Evolutionary conservation across 116 monocot species (phyloP).

Genomic region (Dioscorea cayenensis): DNA sequence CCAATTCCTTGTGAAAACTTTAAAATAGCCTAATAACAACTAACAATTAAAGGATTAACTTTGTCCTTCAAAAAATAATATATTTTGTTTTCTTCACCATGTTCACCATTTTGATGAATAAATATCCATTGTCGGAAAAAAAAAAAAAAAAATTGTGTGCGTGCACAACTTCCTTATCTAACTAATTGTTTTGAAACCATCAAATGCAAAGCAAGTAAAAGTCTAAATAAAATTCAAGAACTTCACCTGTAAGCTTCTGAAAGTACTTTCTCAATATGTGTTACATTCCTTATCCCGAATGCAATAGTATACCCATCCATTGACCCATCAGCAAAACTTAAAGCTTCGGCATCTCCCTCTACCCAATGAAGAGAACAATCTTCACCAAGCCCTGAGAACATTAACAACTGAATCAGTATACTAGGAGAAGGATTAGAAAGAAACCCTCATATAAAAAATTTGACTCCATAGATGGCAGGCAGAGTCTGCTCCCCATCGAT

Average conservation of each 20-base stretch:
- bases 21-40: background rate
- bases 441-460: background rate
- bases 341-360: slow-evolving; percentile 93
- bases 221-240: background rate
- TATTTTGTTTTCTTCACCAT: background rate
- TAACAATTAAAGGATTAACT: background rate
- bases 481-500: background rate
- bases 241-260: slow-evolving; percentile 74
- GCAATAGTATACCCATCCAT: slow-evolving; percentile 99
- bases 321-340: slow-evolving; percentile 65
- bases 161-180: background rate
- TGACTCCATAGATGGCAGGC: no score
- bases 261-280: slow-evolving; percentile 84
- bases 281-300: slow-evolving; percentile 98
- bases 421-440: background rate
- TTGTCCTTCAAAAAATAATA: background rate
- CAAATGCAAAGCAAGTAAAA: background rate
- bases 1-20: background rate
- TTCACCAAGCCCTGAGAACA: slow-evolving; percentile 39
- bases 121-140: background rate
- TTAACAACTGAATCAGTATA: slow-evolving; percentile 1
- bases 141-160: background rate
- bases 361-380: slow-evolving; percentile 58
- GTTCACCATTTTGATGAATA: background rate
- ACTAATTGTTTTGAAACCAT: background rate